Base-by-base conservation (phyloP, 2,329 filamentous ascomycete genomes). In the Ascocoryne sarcoides region DNA sequence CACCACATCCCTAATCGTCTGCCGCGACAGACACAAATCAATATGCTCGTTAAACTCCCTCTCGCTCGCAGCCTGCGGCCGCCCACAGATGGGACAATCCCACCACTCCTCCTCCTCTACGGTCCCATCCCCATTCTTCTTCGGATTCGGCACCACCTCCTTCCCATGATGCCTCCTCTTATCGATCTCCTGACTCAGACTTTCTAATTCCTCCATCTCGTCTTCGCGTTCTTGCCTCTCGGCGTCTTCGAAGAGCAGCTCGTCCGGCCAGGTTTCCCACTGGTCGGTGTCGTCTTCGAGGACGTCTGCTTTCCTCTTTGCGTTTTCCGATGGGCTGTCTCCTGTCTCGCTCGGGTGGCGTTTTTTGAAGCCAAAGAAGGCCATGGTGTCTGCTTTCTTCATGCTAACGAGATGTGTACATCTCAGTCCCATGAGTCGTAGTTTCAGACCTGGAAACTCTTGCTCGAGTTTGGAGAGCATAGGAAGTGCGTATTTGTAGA, bases 341-440 rank as follows among this genome's bases (percentile, higher is more conserved):
- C 15, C 3, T 3, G 50, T 45, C 23, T 39, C 36, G 7, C 29
- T 8, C 15, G 29, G 31, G 48, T 50, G 41, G 46, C 62, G 51
- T 10, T 53, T 61, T 40, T 65, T 71, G 39, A 79, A 64, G 0
- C 87, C 85, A 48, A 95, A 95, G 63, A 95, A 95, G 0, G 76
- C 68, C 57, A 81, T 76, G 1, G 86, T 72, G 12, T 85, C 82
- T 0, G 75, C 75, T 57, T 85, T 94, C 61, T 88, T 93, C 18
- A 82, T 90, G 59, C 80, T 92, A 26, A 94, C 73, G 1, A 98
- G 70, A 56, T 94, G 79, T 0, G 89, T 95, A 54, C 88, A 90
- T 21, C 92, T 73, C 23, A 98, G 64, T 0, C 92, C 92, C 78
- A 98, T 86, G 2, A 98, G 68, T 4, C 92, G 75, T 3, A 96